Evolutionary conservation across 257 asterid species (phyloP).

Genomic region (Solanum habrochaites): DNA sequence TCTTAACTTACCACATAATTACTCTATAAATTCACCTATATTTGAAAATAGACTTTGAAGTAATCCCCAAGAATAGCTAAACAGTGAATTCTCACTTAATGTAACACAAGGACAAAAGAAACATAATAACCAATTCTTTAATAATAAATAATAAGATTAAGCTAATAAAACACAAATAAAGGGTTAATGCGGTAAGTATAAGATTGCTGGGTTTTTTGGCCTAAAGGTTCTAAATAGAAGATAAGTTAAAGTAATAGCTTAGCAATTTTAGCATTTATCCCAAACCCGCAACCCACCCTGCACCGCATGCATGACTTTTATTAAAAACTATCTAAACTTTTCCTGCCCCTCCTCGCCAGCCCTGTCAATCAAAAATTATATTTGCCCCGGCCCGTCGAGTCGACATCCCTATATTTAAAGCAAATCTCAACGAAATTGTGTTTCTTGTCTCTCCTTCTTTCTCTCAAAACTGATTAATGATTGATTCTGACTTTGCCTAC

Average conservation of each 20-base stretch:
- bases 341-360: not conserved
- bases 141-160: not conserved
- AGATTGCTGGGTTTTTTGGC: not conserved
- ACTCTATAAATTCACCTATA: not conserved
- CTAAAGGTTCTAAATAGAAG: not conserved
- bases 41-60: not conserved
- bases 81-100: too few species aligned
- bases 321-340: not conserved
- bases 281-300: not conserved
- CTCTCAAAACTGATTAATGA: too few species aligned
- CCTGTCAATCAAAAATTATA: too few species aligned
- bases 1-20: not conserved
- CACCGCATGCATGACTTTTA: not conserved
- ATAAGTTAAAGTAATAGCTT: not conserved
- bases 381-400: too few species aligned
- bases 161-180: not conserved
- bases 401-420: too few species aligned
- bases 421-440: too few species aligned
- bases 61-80: not conserved
- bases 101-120: too few species aligned
- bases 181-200: not conserved
- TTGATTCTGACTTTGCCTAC: too few species aligned
- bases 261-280: not conserved
- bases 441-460: too few species aligned
- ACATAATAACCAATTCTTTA: too few species aligned